These are phyloP conservation scores for Lotus japonicus DNA, from an alignment of 306 rosid genomes.

Conservation along the genomic window DNA sequence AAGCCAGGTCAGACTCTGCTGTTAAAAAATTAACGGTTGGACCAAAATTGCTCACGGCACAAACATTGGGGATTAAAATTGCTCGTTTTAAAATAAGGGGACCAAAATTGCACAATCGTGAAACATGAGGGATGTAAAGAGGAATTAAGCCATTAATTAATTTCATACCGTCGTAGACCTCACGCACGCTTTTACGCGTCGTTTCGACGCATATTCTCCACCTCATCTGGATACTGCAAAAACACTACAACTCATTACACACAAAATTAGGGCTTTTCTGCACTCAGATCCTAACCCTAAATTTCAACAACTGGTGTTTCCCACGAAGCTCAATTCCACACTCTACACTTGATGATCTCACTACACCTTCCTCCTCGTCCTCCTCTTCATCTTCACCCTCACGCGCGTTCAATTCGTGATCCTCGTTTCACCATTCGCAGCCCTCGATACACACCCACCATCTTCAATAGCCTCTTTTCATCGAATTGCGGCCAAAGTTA, in stretches of 20 bases:
- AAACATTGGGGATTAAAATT: too few relatives aligned
- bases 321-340: neutral
- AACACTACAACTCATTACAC: neutral
- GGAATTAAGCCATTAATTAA: too few relatives aligned
- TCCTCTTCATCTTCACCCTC: neutral
- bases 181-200: neutral
- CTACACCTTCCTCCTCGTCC: neutral
- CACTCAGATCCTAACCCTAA: conserved; percentile 10
- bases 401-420: conserved; percentile 2
- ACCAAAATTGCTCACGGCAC: too few relatives aligned
- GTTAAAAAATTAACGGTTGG: too few relatives aligned
- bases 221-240: neutral
- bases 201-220: neutral
- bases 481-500: conserved; percentile 8
- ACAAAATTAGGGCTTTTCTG: conserved; percentile 17
- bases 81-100: too few relatives aligned
- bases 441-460: neutral
- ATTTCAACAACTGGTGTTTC: conserved; percentile 9
- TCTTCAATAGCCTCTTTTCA: neutral
- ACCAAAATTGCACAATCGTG: too few relatives aligned
- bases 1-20: too few relatives aligned
- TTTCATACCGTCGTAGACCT: neutral
- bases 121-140: too few relatives aligned
- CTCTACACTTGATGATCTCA: conserved; percentile 17
- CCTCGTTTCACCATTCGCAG: neutral